Conservation (phyloP, 208 protist species). For the Acanthamoeba pearcei region DNA sequence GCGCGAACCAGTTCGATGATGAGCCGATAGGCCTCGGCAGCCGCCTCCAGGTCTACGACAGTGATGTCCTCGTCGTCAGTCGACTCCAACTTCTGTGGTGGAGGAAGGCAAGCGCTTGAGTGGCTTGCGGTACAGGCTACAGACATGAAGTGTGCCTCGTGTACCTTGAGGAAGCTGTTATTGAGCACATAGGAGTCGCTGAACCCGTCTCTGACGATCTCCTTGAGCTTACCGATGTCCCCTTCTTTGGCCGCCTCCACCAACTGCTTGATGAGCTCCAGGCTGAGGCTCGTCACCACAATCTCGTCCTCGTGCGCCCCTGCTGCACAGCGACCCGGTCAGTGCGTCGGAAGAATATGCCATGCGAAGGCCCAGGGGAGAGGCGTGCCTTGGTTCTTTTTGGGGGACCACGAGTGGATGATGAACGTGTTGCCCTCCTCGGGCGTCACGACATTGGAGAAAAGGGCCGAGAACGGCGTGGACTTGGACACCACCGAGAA, state of each 20-base stretch:
- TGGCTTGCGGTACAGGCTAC: not conserved
- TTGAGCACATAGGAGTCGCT: slow-evolving; percentile 71
- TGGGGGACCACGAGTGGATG: slow-evolving; percentile 47
- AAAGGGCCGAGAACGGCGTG: slow-evolving; percentile 56
- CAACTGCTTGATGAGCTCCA: slow-evolving; percentile 38
- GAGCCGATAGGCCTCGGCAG: not conserved
- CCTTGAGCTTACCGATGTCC: slow-evolving; percentile 53
- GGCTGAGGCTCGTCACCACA: slow-evolving; percentile 23
- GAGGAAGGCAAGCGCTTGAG: not conserved
- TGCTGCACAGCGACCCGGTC: not conserved
- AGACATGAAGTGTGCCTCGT: not conserved
- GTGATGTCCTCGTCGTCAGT: slow-evolving; percentile 30
- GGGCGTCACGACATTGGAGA: slow-evolving; percentile 27
- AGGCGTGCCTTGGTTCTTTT: slow-evolving; percentile 29
- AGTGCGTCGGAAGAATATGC: not conserved
- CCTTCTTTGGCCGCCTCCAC: slow-evolving; percentile 34
- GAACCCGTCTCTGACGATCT: slow-evolving; percentile 53
- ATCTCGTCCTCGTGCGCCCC: not conserved
- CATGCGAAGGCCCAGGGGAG: not conserved
- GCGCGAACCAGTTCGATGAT: slow-evolving; percentile 16
- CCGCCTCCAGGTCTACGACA: slow-evolving; percentile 5
- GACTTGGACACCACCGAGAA: slow-evolving; percentile 62
- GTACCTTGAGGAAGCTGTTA: slow-evolving; percentile 63
- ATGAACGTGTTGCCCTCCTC: slow-evolving; percentile 60
- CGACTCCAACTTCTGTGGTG: not conserved